Evolutionary conservation across 441 rosid genomes (phyloP).

Genomic region (Cnidoscolus chayamansa): DNA sequence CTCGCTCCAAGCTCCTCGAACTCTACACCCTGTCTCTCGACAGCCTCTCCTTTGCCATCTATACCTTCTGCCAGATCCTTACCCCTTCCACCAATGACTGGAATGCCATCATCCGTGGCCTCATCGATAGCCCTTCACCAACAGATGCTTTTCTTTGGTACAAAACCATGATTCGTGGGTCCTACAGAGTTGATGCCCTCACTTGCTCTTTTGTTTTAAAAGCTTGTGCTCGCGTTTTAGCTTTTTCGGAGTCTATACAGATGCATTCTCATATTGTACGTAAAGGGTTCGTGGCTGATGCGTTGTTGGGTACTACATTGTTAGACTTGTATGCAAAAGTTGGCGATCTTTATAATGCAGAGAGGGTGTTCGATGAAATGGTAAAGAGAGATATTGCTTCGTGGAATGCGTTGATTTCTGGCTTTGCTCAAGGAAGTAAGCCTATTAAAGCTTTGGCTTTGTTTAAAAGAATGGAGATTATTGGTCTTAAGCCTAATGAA

Average conservation of each 20-base stretch:
- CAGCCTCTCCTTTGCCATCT: slow-evolving; percentile 55
- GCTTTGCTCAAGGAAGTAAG: slow-evolving; percentile 59
- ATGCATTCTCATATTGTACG: slow-evolving; percentile 52
- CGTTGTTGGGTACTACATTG: slow-evolving; percentile 69
- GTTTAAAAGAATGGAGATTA: slow-evolving; percentile 51
- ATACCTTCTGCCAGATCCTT: slow-evolving; percentile 44
- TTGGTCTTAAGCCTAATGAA: slow-evolving; percentile 55
- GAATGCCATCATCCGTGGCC: slow-evolving; percentile 81
- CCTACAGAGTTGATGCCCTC: slow-evolving; percentile 58
- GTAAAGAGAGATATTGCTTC: slow-evolving; percentile 56
- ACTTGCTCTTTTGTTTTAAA: slow-evolving; percentile 76
- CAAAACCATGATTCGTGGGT: slow-evolving; percentile 43
- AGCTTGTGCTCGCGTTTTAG: slow-evolving; percentile 71
- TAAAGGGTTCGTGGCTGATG: slow-evolving; percentile 58
- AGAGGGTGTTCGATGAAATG: slow-evolving; percentile 75
- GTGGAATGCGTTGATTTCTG: slow-evolving; percentile 82
- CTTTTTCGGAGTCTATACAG: slow-evolving; percentile 42
- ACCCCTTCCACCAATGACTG: slow-evolving; percentile 77
- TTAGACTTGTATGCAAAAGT: slow-evolving; percentile 62
- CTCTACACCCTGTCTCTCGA: slow-evolving; percentile 57
- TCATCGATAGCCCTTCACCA: slow-evolving; percentile 54
- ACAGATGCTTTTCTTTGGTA: slow-evolving; percentile 52
- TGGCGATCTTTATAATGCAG: slow-evolving; percentile 48
- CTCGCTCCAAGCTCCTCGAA: slow-evolving; percentile 73
- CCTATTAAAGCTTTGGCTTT: slow-evolving; percentile 58